phyloP scores from a whole-genome alignment of 768 basidiomycete species.

The Termitomyces sp. region DNA sequence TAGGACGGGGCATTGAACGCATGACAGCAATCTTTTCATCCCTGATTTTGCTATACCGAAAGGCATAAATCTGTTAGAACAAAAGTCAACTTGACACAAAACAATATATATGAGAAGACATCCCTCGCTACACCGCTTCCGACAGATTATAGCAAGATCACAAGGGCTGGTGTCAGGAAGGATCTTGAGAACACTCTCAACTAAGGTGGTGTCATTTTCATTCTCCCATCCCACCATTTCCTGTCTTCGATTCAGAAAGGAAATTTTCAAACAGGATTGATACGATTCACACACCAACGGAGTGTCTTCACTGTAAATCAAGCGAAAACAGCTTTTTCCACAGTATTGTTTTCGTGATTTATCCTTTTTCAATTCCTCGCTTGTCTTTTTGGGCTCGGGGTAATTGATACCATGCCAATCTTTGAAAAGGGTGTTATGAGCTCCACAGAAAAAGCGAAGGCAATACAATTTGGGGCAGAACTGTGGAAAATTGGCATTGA shows the following conservation, averaged over 20 bases:
- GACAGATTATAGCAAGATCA: slow-evolving; percentile 40
- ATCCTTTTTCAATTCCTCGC: slow-evolving; percentile 1
- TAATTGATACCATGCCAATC: slow-evolving; percentile 5
- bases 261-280: not conserved
- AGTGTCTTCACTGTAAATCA: slow-evolving; percentile 3
- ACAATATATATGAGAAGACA: slow-evolving; percentile 11
- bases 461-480: slow-evolving; percentile 48
- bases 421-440: slow-evolving; percentile 23
- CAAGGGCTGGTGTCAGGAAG: slow-evolving; percentile 44
- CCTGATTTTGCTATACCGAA: slow-evolving; percentile 12
- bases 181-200: slow-evolving; percentile 33
- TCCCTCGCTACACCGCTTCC: slow-evolving; percentile 39
- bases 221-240: slow-evolving; percentile 20
- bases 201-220: slow-evolving; percentile 15
- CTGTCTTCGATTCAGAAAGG: slow-evolving; percentile 3
- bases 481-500: slow-evolving; percentile 22
- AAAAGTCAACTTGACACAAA: slow-evolving; percentile 8
- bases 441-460: slow-evolving; percentile 29
- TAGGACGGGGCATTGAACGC: not conserved
- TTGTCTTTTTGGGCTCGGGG: slow-evolving; percentile 12
- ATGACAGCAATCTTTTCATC: slow-evolving; percentile 1
- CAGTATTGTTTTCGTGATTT: slow-evolving; percentile 3
- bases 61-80: slow-evolving; percentile 16
- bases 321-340: slow-evolving; percentile 17
- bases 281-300: not conserved